These are phyloP conservation scores for Lophium mytilinum DNA, from an alignment of 495 filamentous ascomycete genomes.

Conservation along the genomic window DNA sequence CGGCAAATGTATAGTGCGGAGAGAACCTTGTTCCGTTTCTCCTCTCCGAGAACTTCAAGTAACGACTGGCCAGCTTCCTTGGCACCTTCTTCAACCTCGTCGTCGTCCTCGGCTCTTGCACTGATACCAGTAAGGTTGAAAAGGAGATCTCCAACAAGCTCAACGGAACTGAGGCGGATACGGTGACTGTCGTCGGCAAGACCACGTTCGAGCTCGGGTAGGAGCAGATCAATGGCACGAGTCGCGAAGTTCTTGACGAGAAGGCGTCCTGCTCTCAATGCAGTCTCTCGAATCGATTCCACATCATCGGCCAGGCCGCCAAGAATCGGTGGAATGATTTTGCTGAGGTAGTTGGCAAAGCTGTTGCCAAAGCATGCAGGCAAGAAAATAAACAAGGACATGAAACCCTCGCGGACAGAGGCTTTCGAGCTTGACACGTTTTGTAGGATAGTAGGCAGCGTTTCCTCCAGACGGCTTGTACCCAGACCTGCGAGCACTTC, in stretches of 20 bases:
- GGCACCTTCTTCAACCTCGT: constrained; percentile 68
- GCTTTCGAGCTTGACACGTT: constrained; percentile 89
- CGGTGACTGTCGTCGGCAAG: constrained; percentile 92
- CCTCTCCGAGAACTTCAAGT: constrained; percentile 86
- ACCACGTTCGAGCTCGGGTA: constrained; percentile 91
- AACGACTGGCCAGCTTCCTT: constrained; percentile 83
- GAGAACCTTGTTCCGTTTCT: constrained; percentile 89
- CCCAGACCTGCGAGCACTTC: constrained; percentile 94
- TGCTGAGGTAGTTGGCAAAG: constrained; percentile 90
- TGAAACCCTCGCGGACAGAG: constrained; percentile 91
- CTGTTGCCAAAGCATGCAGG: constrained; percentile 98
- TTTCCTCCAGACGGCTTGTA: constrained; percentile 87
- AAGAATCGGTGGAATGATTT: constrained; percentile 93
- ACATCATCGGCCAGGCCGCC: constrained; percentile 91
- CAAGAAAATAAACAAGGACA: constrained; percentile 98
- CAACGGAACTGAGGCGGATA: constrained; percentile 94
- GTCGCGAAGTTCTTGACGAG: constrained; percentile 97
- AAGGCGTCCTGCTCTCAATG: constrained; percentile 82
- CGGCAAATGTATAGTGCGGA: constrained; percentile 96
- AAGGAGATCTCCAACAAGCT: constrained; percentile 90
- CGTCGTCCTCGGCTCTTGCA: constrained; percentile 73
- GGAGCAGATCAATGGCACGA: constrained; percentile 82
- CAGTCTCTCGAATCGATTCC: constrained; percentile 89
- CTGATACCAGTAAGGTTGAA: constrained; percentile 97
- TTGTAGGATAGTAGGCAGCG: constrained; percentile 89